Evolutionary conservation across 768 basidiomycete genomes (phyloP), one percentile per base, ranked within the genome.

Genomic region (Lactarius sp.): DNA sequence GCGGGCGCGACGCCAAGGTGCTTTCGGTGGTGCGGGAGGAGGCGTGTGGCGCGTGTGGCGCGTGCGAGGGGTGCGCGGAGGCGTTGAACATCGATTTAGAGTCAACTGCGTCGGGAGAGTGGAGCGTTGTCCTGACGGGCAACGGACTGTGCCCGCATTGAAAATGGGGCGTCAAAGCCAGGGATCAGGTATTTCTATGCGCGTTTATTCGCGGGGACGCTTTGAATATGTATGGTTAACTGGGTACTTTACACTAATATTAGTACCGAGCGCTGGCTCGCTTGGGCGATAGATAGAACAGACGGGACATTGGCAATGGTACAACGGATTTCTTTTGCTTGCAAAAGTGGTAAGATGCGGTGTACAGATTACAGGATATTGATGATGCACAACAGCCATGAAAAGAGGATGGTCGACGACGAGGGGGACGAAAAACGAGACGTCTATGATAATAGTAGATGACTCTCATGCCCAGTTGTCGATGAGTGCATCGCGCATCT

Each of bases 391-490:
- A 52, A 64, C 58, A 55, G 6, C 37, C 20, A n/a, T 37, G n/a
- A 50, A 22, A 59, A 54, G 12, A 42, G 46, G 7, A 27, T 37
- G 20, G 14, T 49, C 4, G 31, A 41, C 1, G 16, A n/a, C 4
- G 34, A 44, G 6, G 14, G 31, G 55, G 53, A 44, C 20, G 20
- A 7, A 36, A 16, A 34, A 34, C 2, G 54, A 56, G 27, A 47
- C 9, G 51, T 53, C 50, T 34, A 57, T 27, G 41, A 8, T 46
- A 49, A 5, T 14, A 33, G 20, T 53, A 9, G 59, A 5, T 49
- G 49, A 41, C 18, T 13, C 33, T 80, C 76, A 92, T 77, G 93
- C 93, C 87, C 92, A 95, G 78, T 91, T 93, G 80, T 85, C 83
- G 68, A 85, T 81, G 61, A 84, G 75, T 51, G 80, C 77, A 65